Base-by-base conservation (phyloP, 495 filamentous ascomycete genomes). In the Coniosporium apollinis region DNA sequence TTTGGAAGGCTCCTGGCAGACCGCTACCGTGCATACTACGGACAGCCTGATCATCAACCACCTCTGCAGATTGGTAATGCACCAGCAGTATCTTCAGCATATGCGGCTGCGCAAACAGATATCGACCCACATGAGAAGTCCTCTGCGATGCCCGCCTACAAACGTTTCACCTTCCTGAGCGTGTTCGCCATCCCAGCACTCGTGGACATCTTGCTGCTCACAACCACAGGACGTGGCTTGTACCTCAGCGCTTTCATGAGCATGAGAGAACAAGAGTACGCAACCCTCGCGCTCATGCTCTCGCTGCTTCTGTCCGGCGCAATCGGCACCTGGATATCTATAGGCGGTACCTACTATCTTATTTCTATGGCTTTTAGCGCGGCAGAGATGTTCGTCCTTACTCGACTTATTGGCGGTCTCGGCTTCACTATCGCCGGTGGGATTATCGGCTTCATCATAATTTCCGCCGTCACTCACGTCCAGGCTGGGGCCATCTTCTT, bases 161-260 rank as follows among this genome's bases (percentile, higher is more conserved):
- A 69, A 33, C 51, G 60, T 18, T 63, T 74, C 35, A 70, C 66
- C 1, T 73, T 74, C 38, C 49, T 75, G 21, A 65, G 67, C 48
- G 65, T 74, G 11, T 75, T 74, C 44, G 68, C 68, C 3, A 61
- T 75, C 33, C 70, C 70, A 0, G 70, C 70, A 9, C 48, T 75
- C 34, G 59, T 75, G 22, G 70, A 75, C 49, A 71, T 75, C 22
- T 36, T 72, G 19, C 43, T 75, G 11, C 56, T 74, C 10, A 69
- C 69, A 2, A 58, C 67, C 22, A 66, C 62, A 26, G 70, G 69
- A 1, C 64, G 69, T 22, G 70, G 70, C 5, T 49, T 75, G 3
- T 75, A 73, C 39, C 54, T 75, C 1, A 72, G 62, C 20, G 57
- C 60, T 9, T 64, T 50, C 41, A 75, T 75, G 70, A 54, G 52